Evolutionary conservation across 2,329 filamentous ascomycete genomes (phyloP), one percentile per base, ranked within the genome.

Genomic region (Aspergillus floridensis): DNA sequence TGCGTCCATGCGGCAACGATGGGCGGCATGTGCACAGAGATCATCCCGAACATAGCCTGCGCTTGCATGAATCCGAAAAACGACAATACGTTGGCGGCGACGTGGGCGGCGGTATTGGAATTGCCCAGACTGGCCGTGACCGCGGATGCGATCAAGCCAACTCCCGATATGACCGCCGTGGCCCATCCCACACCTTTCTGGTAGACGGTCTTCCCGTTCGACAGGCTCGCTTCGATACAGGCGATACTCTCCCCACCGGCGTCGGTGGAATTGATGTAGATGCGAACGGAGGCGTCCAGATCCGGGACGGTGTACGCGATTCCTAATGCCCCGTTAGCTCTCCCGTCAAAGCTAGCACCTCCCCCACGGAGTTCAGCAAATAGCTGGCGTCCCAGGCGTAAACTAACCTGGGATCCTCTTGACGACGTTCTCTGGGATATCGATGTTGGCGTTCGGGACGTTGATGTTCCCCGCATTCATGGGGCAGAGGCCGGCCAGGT

Each of bases 21-120:
- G 0, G 93, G 93, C 6, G 93, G 93, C 55, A 96, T 84, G 47
- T 83, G 82, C 6, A 96, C 88, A n/a, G 89, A 85, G 53, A 88
- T 90, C 76, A 96, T 88, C 62, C 93, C 93, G 68, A 96, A 82
- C 76, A 97, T 92, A 32, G 93, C 92, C 77, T 96, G 92, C 4
- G 91, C 87, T 77, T 97, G 93, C 82, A 97, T 96, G 77, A 95
- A 96, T 60, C 90, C 86, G 72, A 96, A 96, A 32, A 97, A 86
- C 16, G 93, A 93, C 65, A 97, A 84, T 2, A 93, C 91, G 72
- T 96, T 96, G 56, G 92, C 89, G 56, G 93, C 93, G 63, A 97
- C 90, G 77, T 97, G 93, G 53, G 93, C 92, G 48, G 93, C 93
- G 4, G 93, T 93, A 74, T 96, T 97, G 53, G 91, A 91, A 76